A percentile compares a stretch with the other conserved stretches of the same genome.
Evolutionary conservation across 495 filamentous ascomycete genomes (phyloP).

Genomic region (Clohesyomyces aquaticus): DNA sequence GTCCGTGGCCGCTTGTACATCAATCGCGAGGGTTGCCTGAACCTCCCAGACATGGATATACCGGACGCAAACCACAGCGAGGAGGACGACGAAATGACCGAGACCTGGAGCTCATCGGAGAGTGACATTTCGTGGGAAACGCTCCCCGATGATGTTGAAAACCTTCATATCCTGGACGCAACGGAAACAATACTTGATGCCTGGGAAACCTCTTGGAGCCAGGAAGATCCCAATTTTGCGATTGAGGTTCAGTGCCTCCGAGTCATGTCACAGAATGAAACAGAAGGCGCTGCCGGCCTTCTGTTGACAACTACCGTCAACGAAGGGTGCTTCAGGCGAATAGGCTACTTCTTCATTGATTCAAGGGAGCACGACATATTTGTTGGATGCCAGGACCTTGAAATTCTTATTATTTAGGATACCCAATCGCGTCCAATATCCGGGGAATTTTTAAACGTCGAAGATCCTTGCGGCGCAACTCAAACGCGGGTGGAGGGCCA

Average conservation of each 20-base stretch:
- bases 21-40: not conserved
- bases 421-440: not conserved
- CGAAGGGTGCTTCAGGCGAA: not conserved
- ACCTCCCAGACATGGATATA: not conserved
- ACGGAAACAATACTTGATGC: slow-evolving; percentile 1
- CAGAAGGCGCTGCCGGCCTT: slow-evolving; percentile 1
- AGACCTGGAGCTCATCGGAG: not conserved
- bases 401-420: not conserved
- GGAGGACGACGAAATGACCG: not conserved
- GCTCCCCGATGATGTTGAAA: not conserved
- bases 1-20: not conserved
- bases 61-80: not conserved
- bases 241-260: slow-evolving; percentile 5
- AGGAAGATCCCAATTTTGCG: not conserved
- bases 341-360: slow-evolving; percentile 17
- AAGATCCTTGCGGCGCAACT: too few species aligned
- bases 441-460: too few species aligned
- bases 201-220: not conserved
- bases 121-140: not conserved
- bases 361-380: slow-evolving; percentile 5
- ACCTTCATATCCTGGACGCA: not conserved
- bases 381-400: not conserved
- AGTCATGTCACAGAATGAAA: not conserved
- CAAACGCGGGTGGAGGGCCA: too few species aligned
- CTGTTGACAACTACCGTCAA: not conserved